These are phyloP conservation scores for Silene conica DNA, from an alignment of 148 eudicot genomes.

Conservation along the genomic window DNA sequence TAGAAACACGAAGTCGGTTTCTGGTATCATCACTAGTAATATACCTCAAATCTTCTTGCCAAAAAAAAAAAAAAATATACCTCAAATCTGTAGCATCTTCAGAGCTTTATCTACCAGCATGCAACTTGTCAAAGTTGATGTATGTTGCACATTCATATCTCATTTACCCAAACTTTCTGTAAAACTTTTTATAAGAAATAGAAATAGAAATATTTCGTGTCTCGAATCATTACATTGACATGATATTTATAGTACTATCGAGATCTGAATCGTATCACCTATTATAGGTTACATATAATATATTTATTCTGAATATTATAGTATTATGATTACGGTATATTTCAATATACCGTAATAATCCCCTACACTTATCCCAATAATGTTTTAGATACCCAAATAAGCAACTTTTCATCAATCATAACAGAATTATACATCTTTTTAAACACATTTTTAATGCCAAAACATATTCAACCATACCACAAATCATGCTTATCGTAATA, in stretches of 20 bases:
- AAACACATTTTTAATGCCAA: neutral
- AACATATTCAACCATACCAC: slow-evolving; percentile 8
- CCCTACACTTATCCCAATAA: too few species aligned
- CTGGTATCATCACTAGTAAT: slow-evolving; percentile 16
- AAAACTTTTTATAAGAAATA: too few species aligned
- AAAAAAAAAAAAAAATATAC: neutral
- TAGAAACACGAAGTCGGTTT: slow-evolving; percentile 15
- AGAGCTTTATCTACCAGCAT: slow-evolving; percentile 13
- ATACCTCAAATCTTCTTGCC: slow-evolving; percentile 8
- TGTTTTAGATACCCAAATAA: slow-evolving; percentile 15
- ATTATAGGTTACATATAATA: too few species aligned
- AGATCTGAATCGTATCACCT: too few species aligned
- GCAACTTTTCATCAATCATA: neutral
- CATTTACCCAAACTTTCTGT: too few species aligned
- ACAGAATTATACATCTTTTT: neutral
- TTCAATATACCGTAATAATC: too few species aligned
- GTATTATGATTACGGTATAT: too few species aligned
- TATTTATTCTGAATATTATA: too few species aligned
- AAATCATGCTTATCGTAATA: too few species aligned
- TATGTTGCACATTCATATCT: slow-evolving; percentile 15
- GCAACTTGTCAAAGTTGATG: slow-evolving; percentile 21
- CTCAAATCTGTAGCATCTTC: slow-evolving; percentile 7
- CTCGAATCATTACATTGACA: too few species aligned
- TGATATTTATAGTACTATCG: too few species aligned
- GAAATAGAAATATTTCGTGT: too few species aligned